Conservation (phyloP, 2,329 filamentous ascomycete species). For the Colletotrichum musicola region DNA sequence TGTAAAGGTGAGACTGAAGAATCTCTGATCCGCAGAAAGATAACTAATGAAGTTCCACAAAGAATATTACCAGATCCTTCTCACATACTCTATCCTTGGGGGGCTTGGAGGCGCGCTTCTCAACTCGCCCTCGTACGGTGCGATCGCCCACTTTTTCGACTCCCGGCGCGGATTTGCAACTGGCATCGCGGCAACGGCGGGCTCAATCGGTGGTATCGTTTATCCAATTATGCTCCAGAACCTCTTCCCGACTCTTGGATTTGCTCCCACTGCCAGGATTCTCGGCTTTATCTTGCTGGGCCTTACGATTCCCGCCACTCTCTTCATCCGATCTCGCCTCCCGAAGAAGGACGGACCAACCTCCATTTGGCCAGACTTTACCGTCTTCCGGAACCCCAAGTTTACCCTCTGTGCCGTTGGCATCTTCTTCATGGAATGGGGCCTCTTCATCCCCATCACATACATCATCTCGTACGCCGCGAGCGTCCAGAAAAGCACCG, state of each 20-base stretch:
- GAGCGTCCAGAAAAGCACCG: constrained; percentile 67
- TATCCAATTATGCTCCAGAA: constrained; percentile 65
- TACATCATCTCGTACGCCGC: constrained; percentile 81
- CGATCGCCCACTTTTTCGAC: constrained; percentile 84
- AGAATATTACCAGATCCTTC: constrained; percentile 84
- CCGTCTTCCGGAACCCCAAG: constrained; percentile 70
- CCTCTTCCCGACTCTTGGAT: constrained; percentile 61
- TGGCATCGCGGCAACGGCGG: constrained; percentile 83
- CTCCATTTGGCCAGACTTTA: constrained; percentile 68
- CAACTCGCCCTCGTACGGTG: constrained; percentile 81
- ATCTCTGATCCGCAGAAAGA: constrained; percentile 1
- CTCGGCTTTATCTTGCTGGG: constrained; percentile 63
- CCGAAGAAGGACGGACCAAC: constrained; percentile 59
- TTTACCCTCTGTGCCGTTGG: constrained; percentile 72
- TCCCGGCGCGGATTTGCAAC: constrained; percentile 80
- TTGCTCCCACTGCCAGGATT: constrained; percentile 63
- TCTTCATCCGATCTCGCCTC: constrained; percentile 66
- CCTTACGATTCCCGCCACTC: constrained; percentile 60
- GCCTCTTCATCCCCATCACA: constrained; percentile 79
- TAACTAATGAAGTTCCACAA: constrained; percentile 5
- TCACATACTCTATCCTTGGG: constrained; percentile 80
- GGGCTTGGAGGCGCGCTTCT: constrained; percentile 81
- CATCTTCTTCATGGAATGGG: constrained; percentile 79
- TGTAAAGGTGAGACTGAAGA: constrained; percentile 63
- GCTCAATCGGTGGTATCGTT: constrained; percentile 76